These are phyloP conservation scores for Rhizopogon vesiculosus DNA, from an alignment of 768 basidiomycete species.

Conservation along the genomic window DNA sequence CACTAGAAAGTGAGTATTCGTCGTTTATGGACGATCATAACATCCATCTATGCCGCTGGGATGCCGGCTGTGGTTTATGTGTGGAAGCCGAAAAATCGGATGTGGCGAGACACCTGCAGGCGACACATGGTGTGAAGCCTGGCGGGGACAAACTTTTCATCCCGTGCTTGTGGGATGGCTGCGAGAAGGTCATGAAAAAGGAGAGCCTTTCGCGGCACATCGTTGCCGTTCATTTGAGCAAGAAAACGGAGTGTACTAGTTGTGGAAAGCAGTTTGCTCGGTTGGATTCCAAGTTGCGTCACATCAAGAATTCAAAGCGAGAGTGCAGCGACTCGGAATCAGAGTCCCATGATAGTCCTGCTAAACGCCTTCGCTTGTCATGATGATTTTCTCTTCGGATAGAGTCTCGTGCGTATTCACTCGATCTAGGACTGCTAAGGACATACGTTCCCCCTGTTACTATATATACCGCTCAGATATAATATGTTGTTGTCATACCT, in stretches of 20 bases:
- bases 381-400: neutral
- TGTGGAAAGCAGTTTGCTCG: constrained; percentile 20
- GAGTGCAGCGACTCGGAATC: neutral
- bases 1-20: neutral
- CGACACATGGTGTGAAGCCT: neutral
- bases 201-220: constrained; percentile 24
- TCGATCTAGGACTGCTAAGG: no score
- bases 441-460: no score
- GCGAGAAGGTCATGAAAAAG: constrained; percentile 14
- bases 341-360: neutral
- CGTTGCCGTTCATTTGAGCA: constrained; percentile 15
- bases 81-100: neutral
- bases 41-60: neutral
- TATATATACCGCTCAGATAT: no score
- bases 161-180: constrained; percentile 17
- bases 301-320: constrained; percentile 9
- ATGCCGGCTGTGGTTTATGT: no score
- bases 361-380: neutral
- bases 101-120: neutral
- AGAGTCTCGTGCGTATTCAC: no score
- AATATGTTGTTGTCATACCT: no score
- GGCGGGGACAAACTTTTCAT: constrained; percentile 9
- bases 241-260: constrained; percentile 13
- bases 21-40: neutral
- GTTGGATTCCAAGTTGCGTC: constrained; percentile 20